These are phyloP conservation scores for Globisporangium ultimum DNA, from an alignment of 352 stramenopile species.

Conservation along the genomic window DNA sequence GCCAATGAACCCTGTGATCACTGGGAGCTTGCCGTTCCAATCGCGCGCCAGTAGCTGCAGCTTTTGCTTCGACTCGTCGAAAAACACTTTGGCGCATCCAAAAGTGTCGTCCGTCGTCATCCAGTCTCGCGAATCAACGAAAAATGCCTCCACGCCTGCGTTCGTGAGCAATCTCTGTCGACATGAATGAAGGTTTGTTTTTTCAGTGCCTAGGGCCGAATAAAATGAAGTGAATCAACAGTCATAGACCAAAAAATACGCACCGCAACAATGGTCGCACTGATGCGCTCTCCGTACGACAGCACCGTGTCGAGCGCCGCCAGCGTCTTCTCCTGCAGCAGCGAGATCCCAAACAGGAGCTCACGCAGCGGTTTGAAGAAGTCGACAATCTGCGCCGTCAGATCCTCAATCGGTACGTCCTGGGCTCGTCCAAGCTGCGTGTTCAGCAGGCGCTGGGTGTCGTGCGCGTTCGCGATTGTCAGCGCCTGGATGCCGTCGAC, in stretches of 20 bases:
- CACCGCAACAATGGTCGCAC: conserved; percentile 66
- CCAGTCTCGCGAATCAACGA: conserved; percentile 69
- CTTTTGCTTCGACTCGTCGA: conserved; percentile 73
- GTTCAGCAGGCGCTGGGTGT: conserved; percentile 45
- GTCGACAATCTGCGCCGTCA: conserved; percentile 40
- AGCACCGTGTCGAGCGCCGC: conserved; percentile 71
- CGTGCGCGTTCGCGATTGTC: conserved; percentile 65
- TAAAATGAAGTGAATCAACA: too few species aligned
- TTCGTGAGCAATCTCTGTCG: conserved; percentile 41
- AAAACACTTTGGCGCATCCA: conserved; percentile 74
- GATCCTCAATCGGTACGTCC: conserved; percentile 35
- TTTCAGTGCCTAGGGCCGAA: too few species aligned
- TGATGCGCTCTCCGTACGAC: conserved; percentile 78
- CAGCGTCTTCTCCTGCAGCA: conserved; percentile 72
- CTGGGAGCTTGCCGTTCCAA: conserved; percentile 50
- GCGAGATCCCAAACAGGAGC: conserved; percentile 69
- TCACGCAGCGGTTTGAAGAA: conserved; percentile 78
- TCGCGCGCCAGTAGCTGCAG: conserved; percentile 33
- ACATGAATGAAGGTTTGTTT: too few species aligned
- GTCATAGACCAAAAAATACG: neutral
- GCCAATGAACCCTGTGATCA: conserved; percentile 82
- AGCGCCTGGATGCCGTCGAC: conserved; percentile 61
- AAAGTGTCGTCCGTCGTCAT: conserved; percentile 68
- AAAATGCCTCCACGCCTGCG: conserved; percentile 63
- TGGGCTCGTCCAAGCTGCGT: conserved; percentile 14